Evolutionary conservation across 805 yeast species (phyloP), one percentile per base, ranked within the genome.

Genomic region (Ogataea dorogensis): DNA sequence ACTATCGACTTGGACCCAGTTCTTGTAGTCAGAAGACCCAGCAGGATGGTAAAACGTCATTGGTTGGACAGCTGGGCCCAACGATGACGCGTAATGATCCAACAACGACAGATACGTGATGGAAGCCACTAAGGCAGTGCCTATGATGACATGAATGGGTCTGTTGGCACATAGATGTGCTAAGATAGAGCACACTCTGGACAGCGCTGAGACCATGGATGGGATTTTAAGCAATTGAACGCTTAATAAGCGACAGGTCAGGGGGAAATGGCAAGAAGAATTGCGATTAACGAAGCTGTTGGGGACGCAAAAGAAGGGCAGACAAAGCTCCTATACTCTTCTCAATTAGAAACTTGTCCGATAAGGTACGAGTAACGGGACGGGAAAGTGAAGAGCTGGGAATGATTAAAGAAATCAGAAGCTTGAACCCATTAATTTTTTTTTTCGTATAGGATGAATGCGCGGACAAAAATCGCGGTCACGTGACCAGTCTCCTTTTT

Each of bases 131-230:
- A 88, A 63, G 10, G 91, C 71, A 5, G 87, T 74, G 38, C 77
- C 53, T 30, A 87, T 77, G 35, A 89, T 79, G 36, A 87, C 74
- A 61, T 89, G 98, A 48, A 91, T 86, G 12, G 98, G 98, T 54
- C 80, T 74, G 42, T 75, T 74, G 10, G 95, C 93, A 35, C 91
- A 77, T 15, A 71, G 58, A 40, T 65, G 67, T 17, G 67, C 61
- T 18, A 63, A 37, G 16, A 28, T 30, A 2, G 65, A 63, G 12
- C 62, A 50, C 19, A 48, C 37, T 18, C 42, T 52, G 9, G 62
- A 46, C 25, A 57, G 24, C 5, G 38, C 16, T 8, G 47, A 42
- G 4, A 38, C 15, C 55, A 50, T 50, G 31, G 19, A 11, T 24
- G 13, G 27, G 22, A 19, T 7, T 7, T 10, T 19, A 10, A 14